These are phyloP conservation scores for Fomitopsis schrenkii DNA, from an alignment of 1,284 basidiomycete genomes.

Conservation along the genomic window DNA sequence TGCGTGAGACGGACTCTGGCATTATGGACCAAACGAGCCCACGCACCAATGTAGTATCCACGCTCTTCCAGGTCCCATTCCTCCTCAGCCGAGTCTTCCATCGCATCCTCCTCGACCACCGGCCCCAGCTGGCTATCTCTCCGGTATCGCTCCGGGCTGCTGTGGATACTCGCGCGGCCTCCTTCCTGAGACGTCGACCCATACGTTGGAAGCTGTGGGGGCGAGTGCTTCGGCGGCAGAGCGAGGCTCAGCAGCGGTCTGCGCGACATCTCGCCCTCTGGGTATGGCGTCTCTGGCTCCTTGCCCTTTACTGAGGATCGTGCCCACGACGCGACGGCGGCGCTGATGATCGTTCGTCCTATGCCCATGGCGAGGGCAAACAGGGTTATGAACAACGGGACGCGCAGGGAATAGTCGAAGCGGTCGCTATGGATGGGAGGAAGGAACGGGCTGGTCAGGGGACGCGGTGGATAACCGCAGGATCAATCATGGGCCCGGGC, in stretches of 20 bases:
- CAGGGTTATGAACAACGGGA: not conserved
- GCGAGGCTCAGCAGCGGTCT: conserved; percentile 15
- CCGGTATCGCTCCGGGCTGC: conserved; percentile 38
- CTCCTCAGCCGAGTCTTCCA: conserved; percentile 28
- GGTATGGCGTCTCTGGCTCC: not conserved
- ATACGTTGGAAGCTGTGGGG: conserved; percentile 8
- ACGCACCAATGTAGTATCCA: conserved; percentile 56
- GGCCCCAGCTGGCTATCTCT: conserved; percentile 30
- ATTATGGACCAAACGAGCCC: not conserved
- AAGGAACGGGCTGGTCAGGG: not conserved
- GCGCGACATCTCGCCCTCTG: conserved; percentile 13
- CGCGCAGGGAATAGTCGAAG: not conserved
- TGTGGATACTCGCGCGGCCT: conserved; percentile 14
- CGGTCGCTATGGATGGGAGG: not conserved
- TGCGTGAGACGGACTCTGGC: not conserved
- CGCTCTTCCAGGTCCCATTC: conserved; percentile 55
- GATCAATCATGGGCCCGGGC: not conserved
- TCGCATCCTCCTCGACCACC: conserved; percentile 45
- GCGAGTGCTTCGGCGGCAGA: conserved; percentile 4
- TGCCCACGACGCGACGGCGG: conserved; percentile 1
- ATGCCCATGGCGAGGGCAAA: conserved; percentile 1
- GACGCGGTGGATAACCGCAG: not conserved
- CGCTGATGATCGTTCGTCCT: conserved; percentile 1
- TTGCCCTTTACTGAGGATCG: not conserved
- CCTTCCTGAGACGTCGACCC: conserved; percentile 13